Conservation (phyloP, 768 basidiomycete species). For the Ramaria rubella region DNA sequence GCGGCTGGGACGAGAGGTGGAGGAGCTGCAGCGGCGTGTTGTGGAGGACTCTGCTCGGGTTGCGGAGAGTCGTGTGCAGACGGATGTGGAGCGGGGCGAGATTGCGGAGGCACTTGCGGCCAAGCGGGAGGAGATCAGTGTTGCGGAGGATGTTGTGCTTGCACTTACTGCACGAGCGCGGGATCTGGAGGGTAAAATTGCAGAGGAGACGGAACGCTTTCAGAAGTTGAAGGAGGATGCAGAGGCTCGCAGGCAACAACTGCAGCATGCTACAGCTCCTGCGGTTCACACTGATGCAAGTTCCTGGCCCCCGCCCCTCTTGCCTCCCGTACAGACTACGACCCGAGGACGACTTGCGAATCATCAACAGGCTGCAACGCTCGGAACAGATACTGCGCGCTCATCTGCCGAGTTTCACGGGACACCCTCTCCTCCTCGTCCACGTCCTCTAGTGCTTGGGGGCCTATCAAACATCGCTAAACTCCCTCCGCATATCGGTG, state of each 20-base stretch:
- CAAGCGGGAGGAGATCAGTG: slow-evolving; percentile 52
- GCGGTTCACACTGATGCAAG: slow-evolving; percentile 16
- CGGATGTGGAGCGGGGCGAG: slow-evolving; percentile 1
- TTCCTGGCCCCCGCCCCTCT: slow-evolving; percentile 25
- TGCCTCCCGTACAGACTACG: slow-evolving; percentile 11
- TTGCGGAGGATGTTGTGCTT: slow-evolving; percentile 59
- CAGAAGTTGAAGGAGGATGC: slow-evolving; percentile 51
- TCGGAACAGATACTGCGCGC: neutral
- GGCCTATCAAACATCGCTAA: slow-evolving; percentile 3
- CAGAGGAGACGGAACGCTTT: slow-evolving; percentile 55
- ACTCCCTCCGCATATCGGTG: neutral
- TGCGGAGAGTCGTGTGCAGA: slow-evolving; percentile 13
- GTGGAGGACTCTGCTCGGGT: slow-evolving; percentile 50
- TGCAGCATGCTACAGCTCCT: slow-evolving; percentile 23
- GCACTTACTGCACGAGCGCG: slow-evolving; percentile 58
- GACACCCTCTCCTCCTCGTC: slow-evolving; percentile 48
- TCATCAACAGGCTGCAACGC: neutral
- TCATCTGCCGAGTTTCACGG: neutral
- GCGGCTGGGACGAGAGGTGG: slow-evolving; percentile 56
- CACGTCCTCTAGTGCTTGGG: slow-evolving; percentile 31
- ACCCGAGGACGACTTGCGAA: neutral
- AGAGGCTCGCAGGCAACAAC: slow-evolving; percentile 43
- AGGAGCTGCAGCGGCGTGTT: slow-evolving; percentile 45
- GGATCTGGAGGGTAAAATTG: slow-evolving; percentile 67
- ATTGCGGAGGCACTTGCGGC: slow-evolving; percentile 9